Base-by-base conservation (phyloP, 2,329 filamentous ascomycete genomes). In the Cladorrhinum sp. region DNA sequence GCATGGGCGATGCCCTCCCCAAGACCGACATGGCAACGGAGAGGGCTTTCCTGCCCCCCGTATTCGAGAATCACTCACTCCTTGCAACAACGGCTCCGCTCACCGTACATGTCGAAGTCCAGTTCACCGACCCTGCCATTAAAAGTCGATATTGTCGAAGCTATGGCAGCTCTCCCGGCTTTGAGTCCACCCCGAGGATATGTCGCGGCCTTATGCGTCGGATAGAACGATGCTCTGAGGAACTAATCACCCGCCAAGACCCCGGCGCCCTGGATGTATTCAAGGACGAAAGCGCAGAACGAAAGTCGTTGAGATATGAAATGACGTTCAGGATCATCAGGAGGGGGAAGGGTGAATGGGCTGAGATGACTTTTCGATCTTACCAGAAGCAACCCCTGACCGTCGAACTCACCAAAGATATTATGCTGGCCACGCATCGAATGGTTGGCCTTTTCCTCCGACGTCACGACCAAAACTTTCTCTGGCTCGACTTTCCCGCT, bases 181-280 rank as follows among this genome's bases (percentile, higher is more conserved):
- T 84, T 51, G 69, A 73, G 16, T 75, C 76, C 52, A 77, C 77
- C 45, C 76, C 80, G 59, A 73, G 76, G n/a, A 68, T 83, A 50
- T 81, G 78, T 66, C 74, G 78, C 38, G 79, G 76, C 1, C 69
- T 84, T n/a, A 67, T 83, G 12, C 76, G 77, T 25, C 79, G 80
- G 41, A 74, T 84, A 50, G 76, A 81, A 64, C 79, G 83, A 67
- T 81, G 79, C 72, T 78, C 76, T 60, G 70, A 78, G 45, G 81
- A 84, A 68, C 74, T 84, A 59, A 78, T 84, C 66, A 83, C 81
- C 23, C 78, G 81, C 60, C 78, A 77, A 62, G 81, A 84, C 67
- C 76, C 77, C 16, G 69, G 68, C 27, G 81, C 81, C 13, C 73
- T 81, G 18, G 75, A 78, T 50, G 71, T 72, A 32, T 66, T 68